These are phyloP conservation scores for Sideroxylon spinosum DNA, from an alignment of 179 eudicot species.

Conservation along the genomic window DNA sequence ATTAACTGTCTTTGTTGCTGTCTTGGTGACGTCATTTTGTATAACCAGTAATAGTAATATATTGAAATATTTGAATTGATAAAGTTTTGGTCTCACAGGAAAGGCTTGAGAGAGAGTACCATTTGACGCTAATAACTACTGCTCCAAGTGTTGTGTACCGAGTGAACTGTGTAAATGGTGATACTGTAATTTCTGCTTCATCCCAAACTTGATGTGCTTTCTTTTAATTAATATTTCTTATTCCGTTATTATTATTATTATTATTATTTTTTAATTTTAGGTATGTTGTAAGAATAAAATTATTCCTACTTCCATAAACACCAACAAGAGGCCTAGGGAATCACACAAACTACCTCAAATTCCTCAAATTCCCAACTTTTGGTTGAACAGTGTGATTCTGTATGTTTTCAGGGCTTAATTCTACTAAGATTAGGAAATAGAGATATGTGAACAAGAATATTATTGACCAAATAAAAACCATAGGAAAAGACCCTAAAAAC, in stretches of 20 bases:
- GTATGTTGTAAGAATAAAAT: background rate
- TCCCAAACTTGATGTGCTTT: constrained; percentile 21
- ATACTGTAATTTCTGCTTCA: constrained; percentile 53
- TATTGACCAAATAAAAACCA: too few relatives aligned
- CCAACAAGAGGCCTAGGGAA: background rate
- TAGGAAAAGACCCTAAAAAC: too few relatives aligned
- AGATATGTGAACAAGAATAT: too few relatives aligned
- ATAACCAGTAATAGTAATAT: background rate
- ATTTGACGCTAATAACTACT: constrained; percentile 82
- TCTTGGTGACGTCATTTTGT: constrained; percentile 10
- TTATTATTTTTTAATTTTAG: background rate
- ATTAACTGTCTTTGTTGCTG: background rate
- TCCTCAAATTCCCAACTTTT: too few relatives aligned
- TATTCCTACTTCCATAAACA: background rate
- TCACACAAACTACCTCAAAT: background rate
- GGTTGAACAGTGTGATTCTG: too few relatives aligned
- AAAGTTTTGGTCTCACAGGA: constrained; percentile 53
- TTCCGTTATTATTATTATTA: background rate
- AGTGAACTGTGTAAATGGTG: constrained; percentile 68
- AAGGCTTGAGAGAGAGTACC: constrained; percentile 96
- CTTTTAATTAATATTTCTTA: constrained; percentile 1
- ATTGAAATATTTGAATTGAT: constrained; percentile 18
- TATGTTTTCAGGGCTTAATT: too few relatives aligned
- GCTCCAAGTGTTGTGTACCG: constrained; percentile 98
- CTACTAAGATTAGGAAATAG: too few relatives aligned